Base-by-base conservation (phyloP, 768 basidiomycete genomes). In the Tricholoma furcatifolium region DNA sequence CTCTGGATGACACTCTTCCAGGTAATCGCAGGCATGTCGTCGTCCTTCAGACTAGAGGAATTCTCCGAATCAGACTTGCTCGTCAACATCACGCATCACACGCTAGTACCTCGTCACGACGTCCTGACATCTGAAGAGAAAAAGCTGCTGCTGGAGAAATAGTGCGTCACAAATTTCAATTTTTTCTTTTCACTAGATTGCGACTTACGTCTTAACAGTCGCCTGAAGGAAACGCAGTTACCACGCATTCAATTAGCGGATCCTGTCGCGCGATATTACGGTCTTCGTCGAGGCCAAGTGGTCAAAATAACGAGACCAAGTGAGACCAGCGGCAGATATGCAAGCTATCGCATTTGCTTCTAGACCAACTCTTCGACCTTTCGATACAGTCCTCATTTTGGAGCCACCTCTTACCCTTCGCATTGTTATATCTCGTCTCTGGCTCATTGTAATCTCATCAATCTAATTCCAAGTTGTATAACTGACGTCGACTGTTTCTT, bases 211-310 rank as follows among this genome's bases (percentile, higher is more conserved):
- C 21, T 50, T 38, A 54, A 48, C 62, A 99, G 96, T 73, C 96
- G 97, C 57, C 74, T 99, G 53, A 96, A 96, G 70, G 97, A 98
- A 67, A 98, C 96, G 1, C 97, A 99, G 65, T 78, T 99, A 51
- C 97, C 97, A 43, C 91, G 97, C 20, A 98, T 99, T 58, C 95
- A 98, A 72, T 71, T 97, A 39, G 85, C 88, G 23, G 97, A 99
- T 70, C 97, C 97, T 9, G 96, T 99, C n/a, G 93, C 97, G 38
- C 84, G 95, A 54, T 98, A 99, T 70, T 99, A 98, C 74, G 97
- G 97, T 47, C 82, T 99, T 52, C 82, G 85, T 62, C 83, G 97
- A 45, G 95, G 96, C 23, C 93, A 96, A 68, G 97, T 99, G 43
- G 97, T 99, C 70, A 98, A 97, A 77, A 98, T 99, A 63, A 98